phyloP scores from a whole-genome alignment of 371 early-diverging fungal genomes.

The Umbelopsis sp. region DNA sequence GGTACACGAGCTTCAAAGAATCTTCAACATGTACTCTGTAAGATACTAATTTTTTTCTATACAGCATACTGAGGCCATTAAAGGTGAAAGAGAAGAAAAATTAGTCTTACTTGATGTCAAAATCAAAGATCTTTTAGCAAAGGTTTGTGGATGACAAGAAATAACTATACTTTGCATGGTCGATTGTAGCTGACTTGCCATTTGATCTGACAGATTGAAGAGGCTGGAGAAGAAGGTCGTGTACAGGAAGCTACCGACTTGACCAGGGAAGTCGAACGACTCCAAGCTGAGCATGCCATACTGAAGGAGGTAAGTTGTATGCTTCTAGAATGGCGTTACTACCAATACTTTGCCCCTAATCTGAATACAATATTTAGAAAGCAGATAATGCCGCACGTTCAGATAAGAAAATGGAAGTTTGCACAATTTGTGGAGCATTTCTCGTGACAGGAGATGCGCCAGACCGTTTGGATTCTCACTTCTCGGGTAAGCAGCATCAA shows the following conservation, averaged over 20 bases:
- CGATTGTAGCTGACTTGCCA: too few species aligned
- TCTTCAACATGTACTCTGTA: not conserved
- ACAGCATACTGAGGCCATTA: slow-evolving; percentile 65
- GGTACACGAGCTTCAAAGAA: slow-evolving; percentile 31
- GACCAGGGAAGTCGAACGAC: slow-evolving; percentile 66
- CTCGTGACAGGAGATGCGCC: slow-evolving; percentile 84
- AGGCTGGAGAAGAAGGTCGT: slow-evolving; percentile 80
- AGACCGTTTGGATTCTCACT: slow-evolving; percentile 84
- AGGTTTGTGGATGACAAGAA: slow-evolving; percentile 37
- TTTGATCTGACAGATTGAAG: slow-evolving; percentile 50
- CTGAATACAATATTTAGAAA: slow-evolving; percentile 34
- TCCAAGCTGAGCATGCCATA: slow-evolving; percentile 65
- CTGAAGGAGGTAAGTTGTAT: slow-evolving; percentile 57
- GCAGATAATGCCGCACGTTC: slow-evolving; percentile 69
- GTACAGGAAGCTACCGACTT: slow-evolving; percentile 76
- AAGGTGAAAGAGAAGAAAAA: slow-evolving; percentile 83
- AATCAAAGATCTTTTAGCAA: slow-evolving; percentile 71
- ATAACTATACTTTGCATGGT: too few species aligned
- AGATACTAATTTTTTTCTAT: not conserved
- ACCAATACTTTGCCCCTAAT: not conserved
- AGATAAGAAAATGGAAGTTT: slow-evolving; percentile 84
- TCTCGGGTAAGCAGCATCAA: slow-evolving; percentile 88
- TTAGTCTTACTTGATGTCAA: slow-evolving; percentile 84
- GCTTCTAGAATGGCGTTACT: not conserved
- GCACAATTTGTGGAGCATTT: slow-evolving; percentile 89